These are phyloP conservation scores for Zopfia rhizophila DNA, from an alignment of 2,329 filamentous ascomycete genomes.

Conservation along the genomic window DNA sequence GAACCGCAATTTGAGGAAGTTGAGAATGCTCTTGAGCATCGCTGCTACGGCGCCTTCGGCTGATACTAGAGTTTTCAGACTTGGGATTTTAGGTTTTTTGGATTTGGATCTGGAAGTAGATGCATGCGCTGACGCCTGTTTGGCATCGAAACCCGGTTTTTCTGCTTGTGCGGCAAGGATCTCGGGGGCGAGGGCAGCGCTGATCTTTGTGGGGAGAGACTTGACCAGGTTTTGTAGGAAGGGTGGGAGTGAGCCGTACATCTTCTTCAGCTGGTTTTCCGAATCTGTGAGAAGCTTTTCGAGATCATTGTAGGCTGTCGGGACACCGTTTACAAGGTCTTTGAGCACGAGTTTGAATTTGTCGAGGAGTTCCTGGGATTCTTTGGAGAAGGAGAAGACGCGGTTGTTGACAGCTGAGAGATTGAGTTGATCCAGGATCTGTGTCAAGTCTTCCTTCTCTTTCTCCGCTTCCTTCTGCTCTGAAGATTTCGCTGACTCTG, in stretches of 20 bases:
- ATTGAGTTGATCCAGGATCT: conserved; percentile 85
- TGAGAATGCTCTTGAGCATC: conserved; percentile 90
- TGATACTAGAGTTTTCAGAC: conserved; percentile 80
- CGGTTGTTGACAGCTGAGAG: conserved; percentile 85
- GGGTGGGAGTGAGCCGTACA: conserved; percentile 74
- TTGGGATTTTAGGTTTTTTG: conserved; percentile 74
- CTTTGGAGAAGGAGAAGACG: conserved; percentile 83
- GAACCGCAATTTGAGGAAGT: conserved; percentile 86
- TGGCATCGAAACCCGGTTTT: conserved; percentile 63
- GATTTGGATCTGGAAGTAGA: conserved; percentile 52
- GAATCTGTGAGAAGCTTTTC: conserved; percentile 71
- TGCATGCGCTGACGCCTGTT: conserved; percentile 54
- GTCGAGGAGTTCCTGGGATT: conserved; percentile 82
- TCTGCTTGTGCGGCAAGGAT: conserved; percentile 82
- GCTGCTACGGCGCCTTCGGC: conserved; percentile 87
- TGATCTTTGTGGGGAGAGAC: conserved; percentile 83
- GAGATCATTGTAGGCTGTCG: conserved; percentile 93
- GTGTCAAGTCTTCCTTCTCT: conserved; percentile 77
- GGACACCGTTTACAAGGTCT: conserved; percentile 90
- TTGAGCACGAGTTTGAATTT: conserved; percentile 92
- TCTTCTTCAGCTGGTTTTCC: conserved; percentile 71
- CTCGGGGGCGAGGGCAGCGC: conserved; percentile 79
- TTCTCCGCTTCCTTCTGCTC: conserved; percentile 56
- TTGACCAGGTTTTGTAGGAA: conserved; percentile 89
- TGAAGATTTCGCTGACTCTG: conserved; percentile 42